Evolutionary conservation across 139 green algal species (phyloP).

Genomic region (Haematococcus sp.): DNA sequence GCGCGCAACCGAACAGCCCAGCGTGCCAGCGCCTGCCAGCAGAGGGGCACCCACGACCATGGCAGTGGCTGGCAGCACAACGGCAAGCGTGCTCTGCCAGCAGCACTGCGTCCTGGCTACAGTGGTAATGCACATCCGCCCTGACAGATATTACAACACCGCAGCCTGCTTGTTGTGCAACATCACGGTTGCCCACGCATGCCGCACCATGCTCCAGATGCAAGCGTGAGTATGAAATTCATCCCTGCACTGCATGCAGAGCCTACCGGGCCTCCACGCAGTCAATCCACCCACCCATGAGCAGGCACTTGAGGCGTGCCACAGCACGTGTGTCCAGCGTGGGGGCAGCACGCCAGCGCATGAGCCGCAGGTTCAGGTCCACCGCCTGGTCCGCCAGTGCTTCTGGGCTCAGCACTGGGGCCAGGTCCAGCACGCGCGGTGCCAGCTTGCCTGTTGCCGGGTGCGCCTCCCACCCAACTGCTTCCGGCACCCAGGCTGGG

Average conservation of each 20-base stretch:
- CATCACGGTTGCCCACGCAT: no score
- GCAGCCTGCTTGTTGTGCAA: no score
- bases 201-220: no score
- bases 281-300: constrained; percentile 70
- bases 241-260: no score
- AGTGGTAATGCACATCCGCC: no score
- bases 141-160: no score
- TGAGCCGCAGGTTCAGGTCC: constrained; percentile 94
- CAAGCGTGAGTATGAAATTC: no score
- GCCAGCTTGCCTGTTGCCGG: constrained; percentile 45
- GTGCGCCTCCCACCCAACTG: constrained; percentile 80
- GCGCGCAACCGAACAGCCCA: constrained; percentile 92
- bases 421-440: constrained; percentile 43
- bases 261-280: no score
- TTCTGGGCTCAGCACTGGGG: constrained; percentile 11
- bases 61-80: background rate
- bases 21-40: constrained; percentile 67
- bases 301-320: constrained; percentile 66
- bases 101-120: no score
- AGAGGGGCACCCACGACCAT: background rate
- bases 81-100: background rate
- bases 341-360: constrained; percentile 91
- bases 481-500: constrained; percentile 9
- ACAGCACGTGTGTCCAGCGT: constrained; percentile 71
- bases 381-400: constrained; percentile 51